Evolutionary conservation across 495 filamentous ascomycete species (phyloP), one percentile per base, ranked within the genome.

Genomic region (Hypoxylon cercidicola): DNA sequence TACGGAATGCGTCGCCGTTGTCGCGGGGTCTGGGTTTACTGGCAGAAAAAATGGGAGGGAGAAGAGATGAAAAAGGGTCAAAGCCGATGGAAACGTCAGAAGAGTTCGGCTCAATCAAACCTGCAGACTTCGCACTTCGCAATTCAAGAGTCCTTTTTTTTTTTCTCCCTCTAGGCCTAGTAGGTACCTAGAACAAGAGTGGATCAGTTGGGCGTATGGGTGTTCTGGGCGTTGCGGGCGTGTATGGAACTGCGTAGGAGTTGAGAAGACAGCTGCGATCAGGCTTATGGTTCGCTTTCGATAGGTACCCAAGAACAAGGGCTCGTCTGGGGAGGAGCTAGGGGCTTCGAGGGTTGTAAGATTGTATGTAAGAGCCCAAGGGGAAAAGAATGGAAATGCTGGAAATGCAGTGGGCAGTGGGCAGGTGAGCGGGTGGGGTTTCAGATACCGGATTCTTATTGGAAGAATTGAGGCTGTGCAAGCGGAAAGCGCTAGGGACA

Each of bases 1-100:
- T 56, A 53, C 55, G 65, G 65, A 68, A 68, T 68, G 60, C 60
- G 48, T 68, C 59, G 65, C 60, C 65, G 65, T 68, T 68, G 65
- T 68, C 60, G 58, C 66, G 56, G 57, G 53, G 63, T 64, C 62
- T 70, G 53, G 66, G 52, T 37, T 28, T 28, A 28, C 25, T 7
- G 54, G 70, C 59, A 56, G 55, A 72, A 72, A 69, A 74, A 62
- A 60, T 52, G 60, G 25, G 57, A 73, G 69, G 62, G 56, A 64
- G 62, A 57, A 65, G 68, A 66, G 68, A 60, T 54, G 62, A 60
- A 67, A 67, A 73, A 75, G 74, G 70, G 65, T 60, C 71, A 71
- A 70, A 70, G 75, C 72, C 73, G 76, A 78, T 73, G 76, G 77
- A 68, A 77, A 72, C 78, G 79, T 79, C 75, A 79, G 77, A 82